Evolutionary conservation across 2,329 filamentous ascomycete species (phyloP), one percentile per base, ranked within the genome.

Genomic region (Phialophora verrucosa): DNA sequence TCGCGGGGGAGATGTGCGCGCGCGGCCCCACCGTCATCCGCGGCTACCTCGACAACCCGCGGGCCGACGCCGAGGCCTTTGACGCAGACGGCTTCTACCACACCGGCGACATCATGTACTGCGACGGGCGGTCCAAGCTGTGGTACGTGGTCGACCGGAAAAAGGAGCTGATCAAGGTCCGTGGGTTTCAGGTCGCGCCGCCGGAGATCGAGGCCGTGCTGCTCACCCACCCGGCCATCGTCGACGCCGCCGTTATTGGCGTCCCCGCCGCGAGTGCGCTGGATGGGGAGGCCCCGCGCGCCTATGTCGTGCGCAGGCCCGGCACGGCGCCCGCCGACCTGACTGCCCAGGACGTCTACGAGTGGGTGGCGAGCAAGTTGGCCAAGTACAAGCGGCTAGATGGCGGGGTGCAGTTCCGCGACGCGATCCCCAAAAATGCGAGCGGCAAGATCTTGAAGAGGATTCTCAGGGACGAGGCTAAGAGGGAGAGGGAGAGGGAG

Each of bases 361-460:
- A 55, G 2, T 55, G 53, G 53, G 53, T 55, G 14, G 29, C 27
- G 8, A 76, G 81, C 0, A 70, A 75, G 83, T 77, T 93, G 70
- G 85, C 87, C 0, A 78, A 83, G 0, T 80, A 86, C 2, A 91
- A 94, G 77, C 87, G 90, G 77, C 73, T 75, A 6, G 89, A 91
- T 74, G 77, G 68, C 10, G 68, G 68, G 4, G 60, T 84, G 7
- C 72, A 79, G 32, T 84, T 84, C 59, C 78, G 83, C 7, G 78
- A 83, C 47, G 75, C 78, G 25, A 81, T 85, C 31, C 83, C 83
- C 1, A 81, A 81, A 59, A 82, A 81, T 3, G 76, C 82, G 1
- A 83, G 81, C 67, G 83, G 83, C 10, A 84, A 84, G 74, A 82
- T 84, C 59, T 77, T 68, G 32, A 70, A 70, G 55, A 27, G 62